These are phyloP conservation scores for Yamadazyma kanchanaburiensis DNA, from an alignment of 1,139 yeast species.

Conservation along the genomic window DNA sequence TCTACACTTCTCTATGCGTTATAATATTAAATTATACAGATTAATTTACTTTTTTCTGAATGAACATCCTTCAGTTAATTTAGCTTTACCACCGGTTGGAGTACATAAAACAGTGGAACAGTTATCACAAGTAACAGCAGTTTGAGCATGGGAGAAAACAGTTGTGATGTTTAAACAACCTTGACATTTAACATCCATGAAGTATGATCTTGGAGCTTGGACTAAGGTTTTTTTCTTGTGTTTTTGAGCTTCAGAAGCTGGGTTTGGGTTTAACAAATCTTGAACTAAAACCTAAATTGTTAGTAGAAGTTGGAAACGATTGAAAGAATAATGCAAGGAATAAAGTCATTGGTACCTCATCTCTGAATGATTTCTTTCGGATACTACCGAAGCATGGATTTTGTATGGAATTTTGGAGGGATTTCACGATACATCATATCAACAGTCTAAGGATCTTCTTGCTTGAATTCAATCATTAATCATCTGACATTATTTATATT, in stretches of 20 bases:
- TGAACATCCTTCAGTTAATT: constrained; percentile 98
- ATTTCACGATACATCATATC: too few species aligned
- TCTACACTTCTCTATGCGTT: constrained; percentile 10
- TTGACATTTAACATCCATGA: constrained; percentile 99
- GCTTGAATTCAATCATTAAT: too few species aligned
- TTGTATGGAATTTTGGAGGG: too few species aligned
- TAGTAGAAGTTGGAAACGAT: constrained; percentile 5
- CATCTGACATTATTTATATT: too few species aligned
- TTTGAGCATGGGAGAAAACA: constrained; percentile 99
- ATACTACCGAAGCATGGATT: too few species aligned
- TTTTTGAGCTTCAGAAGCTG: constrained; percentile 94
- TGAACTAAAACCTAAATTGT: constrained; percentile 79
- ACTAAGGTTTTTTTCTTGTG: constrained; percentile 98
- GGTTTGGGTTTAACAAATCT: constrained; percentile 97
- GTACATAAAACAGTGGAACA: constrained; percentile 98
- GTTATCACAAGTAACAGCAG: constrained; percentile 98
- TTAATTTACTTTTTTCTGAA: constrained; percentile 91
- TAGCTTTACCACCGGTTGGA: constrained; percentile 99
- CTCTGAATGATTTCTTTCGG: too few species aligned
- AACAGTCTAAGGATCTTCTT: too few species aligned
- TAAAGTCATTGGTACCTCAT: too few species aligned
- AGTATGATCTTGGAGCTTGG: constrained; percentile 97
- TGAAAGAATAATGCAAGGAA: too few species aligned
- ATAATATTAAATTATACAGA: constrained; percentile 8
- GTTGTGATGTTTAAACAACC: constrained; percentile 99